These are phyloP conservation scores for Prinsepia uniflora DNA, from an alignment of 306 rosid genomes.

Conservation along the genomic window DNA sequence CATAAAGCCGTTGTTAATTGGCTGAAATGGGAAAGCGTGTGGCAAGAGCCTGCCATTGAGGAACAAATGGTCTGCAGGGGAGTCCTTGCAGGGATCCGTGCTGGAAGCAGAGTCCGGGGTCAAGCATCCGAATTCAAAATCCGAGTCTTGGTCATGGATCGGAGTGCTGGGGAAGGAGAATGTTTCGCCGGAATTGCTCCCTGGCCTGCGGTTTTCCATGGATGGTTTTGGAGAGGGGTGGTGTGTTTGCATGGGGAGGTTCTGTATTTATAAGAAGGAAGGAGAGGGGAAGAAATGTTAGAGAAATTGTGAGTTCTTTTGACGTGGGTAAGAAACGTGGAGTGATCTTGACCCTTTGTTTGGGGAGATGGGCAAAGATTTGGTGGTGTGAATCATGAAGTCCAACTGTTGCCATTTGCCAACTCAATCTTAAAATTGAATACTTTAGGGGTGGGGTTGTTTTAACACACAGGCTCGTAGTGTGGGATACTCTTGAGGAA, in stretches of 20 bases:
- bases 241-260: slow-evolving; percentile 11
- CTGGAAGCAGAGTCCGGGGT: slow-evolving; percentile 62
- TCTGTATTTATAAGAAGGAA: not conserved
- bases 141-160: slow-evolving; percentile 34
- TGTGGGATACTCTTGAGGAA: slow-evolving; percentile 14
- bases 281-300: not conserved
- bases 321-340: slow-evolving; percentile 19
- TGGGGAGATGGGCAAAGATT: not conserved
- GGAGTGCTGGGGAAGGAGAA: slow-evolving; percentile 80
- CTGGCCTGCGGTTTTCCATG: slow-evolving; percentile 33
- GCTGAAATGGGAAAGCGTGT: slow-evolving; percentile 61
- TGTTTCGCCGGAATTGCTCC: slow-evolving; percentile 38
- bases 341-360: slow-evolving; percentile 9
- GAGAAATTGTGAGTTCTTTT: not conserved
- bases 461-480: slow-evolving; percentile 19
- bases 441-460: slow-evolving; percentile 13
- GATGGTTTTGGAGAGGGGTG: not conserved
- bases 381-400: slow-evolving; percentile 36
- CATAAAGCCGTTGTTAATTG: slow-evolving; percentile 7
- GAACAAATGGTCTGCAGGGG: slow-evolving; percentile 87
- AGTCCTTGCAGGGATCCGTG: slow-evolving; percentile 41
- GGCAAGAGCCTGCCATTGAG: slow-evolving; percentile 79
- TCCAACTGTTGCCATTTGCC: slow-evolving; percentile 16
- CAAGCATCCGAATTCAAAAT: slow-evolving; percentile 65
- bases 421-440: slow-evolving; percentile 24